These are phyloP conservation scores for Podochytrium sp. DNA, from an alignment of 192 early-diverging fungal species.

Conservation along the genomic window DNA sequence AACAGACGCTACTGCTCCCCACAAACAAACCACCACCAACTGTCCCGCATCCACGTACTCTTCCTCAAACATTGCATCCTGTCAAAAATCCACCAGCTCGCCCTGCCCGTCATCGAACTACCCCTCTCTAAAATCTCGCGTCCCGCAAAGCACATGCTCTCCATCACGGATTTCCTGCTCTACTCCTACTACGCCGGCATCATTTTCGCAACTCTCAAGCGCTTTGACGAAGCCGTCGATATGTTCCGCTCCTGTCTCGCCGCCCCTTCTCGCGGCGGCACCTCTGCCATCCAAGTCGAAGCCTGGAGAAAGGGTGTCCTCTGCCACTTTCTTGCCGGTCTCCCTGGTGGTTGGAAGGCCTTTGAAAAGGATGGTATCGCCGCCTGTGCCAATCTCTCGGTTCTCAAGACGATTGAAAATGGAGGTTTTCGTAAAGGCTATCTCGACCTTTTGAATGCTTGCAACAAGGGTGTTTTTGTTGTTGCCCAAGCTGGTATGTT, in stretches of 20 bases:
- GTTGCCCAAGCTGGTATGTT: not conserved
- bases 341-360: not conserved
- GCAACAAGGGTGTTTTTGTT: conserved; percentile 40
- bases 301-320: conserved; percentile 73
- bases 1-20: not conserved
- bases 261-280: conserved; percentile 57
- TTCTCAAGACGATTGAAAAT: not conserved
- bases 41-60: conserved; percentile 40
- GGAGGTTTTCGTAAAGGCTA: conserved; percentile 44
- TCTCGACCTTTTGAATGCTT: conserved; percentile 61
- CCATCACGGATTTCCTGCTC: conserved; percentile 65
- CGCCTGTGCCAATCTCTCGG: not conserved
- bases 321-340: conserved; percentile 58
- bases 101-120: conserved; percentile 28
- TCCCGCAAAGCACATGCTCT: not conserved
- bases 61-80: conserved; percentile 34
- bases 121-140: not conserved
- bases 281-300: conserved; percentile 77
- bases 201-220: conserved; percentile 69
- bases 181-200: conserved; percentile 84
- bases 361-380: conserved; percentile 12
- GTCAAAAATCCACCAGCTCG: conserved; percentile 38
- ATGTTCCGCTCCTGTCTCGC: conserved; percentile 65
- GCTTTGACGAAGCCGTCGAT: conserved; percentile 64
- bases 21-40: not conserved